Conservation (phyloP, 2,329 filamentous ascomycete genomes). For the Fusarium aywerte region DNA sequence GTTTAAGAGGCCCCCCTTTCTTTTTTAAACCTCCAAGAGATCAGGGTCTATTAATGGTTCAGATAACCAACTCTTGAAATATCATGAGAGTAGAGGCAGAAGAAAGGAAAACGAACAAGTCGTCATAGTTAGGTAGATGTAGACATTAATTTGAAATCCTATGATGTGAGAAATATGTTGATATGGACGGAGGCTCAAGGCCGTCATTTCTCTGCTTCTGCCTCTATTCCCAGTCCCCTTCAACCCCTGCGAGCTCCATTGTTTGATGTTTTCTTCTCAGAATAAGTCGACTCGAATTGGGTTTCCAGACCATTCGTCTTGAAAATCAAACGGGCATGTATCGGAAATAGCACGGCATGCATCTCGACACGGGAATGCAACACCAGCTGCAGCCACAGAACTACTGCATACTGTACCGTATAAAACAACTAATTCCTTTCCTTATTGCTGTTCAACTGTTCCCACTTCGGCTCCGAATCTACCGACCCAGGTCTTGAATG, state of each 20-base stretch:
- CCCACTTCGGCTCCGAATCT: constrained; percentile 40
- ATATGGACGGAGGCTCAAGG: constrained; percentile 23
- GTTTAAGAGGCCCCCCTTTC: constrained; percentile 17
- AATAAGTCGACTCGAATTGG: constrained; percentile 22
- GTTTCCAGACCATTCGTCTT: constrained; percentile 8
- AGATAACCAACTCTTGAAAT: not conserved
- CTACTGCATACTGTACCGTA: too few relatives aligned
- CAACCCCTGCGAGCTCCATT: constrained; percentile 21
- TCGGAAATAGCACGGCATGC: constrained; percentile 41
- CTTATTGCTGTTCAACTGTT: not conserved
- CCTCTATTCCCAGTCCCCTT: constrained; percentile 22
- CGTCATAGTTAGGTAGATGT: not conserved
- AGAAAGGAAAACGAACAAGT: too few relatives aligned
- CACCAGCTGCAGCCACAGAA: constrained; percentile 16
- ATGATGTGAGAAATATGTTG: not conserved
- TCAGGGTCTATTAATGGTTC: not conserved
- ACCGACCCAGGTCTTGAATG: not conserved
- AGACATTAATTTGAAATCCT: not conserved
- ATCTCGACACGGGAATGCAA: constrained; percentile 3
- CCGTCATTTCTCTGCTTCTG: constrained; percentile 22
- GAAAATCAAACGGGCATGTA: constrained; percentile 31
- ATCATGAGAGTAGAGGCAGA: not conserved
- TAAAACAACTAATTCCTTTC: constrained; percentile 7
- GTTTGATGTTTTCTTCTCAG: constrained; percentile 30
- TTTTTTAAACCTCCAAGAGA: constrained; percentile 11